These are phyloP conservation scores for Hemileccinum rubropunctum DNA, from an alignment of 768 basidiomycete genomes.

Conservation along the genomic window DNA sequence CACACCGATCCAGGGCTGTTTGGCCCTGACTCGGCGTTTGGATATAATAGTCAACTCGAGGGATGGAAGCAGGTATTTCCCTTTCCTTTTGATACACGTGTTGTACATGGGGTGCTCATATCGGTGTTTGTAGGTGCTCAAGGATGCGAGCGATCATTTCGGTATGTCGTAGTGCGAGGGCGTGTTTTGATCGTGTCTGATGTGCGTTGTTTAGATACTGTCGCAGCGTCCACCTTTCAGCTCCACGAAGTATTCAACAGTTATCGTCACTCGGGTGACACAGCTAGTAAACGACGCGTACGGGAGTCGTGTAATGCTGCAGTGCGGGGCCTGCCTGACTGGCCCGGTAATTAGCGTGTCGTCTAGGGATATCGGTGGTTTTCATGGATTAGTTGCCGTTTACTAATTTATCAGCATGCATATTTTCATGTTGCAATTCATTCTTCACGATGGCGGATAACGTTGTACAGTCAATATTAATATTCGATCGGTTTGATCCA, in stretches of 20 bases:
- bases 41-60: conserved; percentile 49
- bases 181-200: neutral
- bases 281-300: conserved; percentile 69
- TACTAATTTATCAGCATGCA: conserved; percentile 8
- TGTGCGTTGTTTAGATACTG: conserved; percentile 31
- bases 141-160: conserved; percentile 51
- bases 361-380: neutral
- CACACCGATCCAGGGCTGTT: conserved; percentile 33
- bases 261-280: conserved; percentile 72
- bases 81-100: neutral
- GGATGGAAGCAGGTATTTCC: conserved; percentile 57
- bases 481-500: no score
- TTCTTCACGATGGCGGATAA: no score
- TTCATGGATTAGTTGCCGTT: neutral
- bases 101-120: neutral
- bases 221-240: conserved; percentile 71
- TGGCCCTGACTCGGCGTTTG: conserved; percentile 34
- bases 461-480: no score
- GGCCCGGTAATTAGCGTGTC: conserved; percentile 44
- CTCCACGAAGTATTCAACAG: conserved; percentile 70
- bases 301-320: conserved; percentile 79
- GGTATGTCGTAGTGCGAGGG: conserved; percentile 36
- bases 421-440: neutral
- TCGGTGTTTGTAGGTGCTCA: conserved; percentile 41
- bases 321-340: conserved; percentile 67